A percentile compares a stretch with the other conserved stretches of the same genome.
These are phyloP conservation scores for Acanthamoeba culbertsoni DNA, from an alignment of 208 protist species.

Conservation along the genomic window DNA sequence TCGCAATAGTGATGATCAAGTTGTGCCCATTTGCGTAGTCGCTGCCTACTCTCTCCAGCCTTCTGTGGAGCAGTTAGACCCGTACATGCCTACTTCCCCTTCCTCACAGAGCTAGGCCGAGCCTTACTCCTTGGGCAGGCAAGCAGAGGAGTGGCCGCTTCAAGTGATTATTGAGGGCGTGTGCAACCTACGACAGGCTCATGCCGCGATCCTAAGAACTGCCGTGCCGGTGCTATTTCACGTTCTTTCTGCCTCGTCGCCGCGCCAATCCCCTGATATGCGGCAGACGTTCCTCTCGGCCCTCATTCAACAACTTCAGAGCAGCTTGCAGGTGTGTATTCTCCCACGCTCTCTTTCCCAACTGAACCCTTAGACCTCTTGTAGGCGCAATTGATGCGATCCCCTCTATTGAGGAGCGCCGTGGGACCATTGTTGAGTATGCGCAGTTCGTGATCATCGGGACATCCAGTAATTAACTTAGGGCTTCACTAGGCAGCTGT, in stretches of 20 bases:
- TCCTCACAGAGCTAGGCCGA: too few species aligned
- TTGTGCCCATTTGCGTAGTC: background rate
- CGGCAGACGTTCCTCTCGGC: background rate
- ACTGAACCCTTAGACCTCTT: too few species aligned
- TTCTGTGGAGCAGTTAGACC: background rate
- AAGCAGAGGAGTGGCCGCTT: background rate
- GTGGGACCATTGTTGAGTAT: background rate
- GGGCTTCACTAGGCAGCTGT: background rate
- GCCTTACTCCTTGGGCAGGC: background rate
- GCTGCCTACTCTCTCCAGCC: background rate
- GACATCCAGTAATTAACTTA: too few species aligned
- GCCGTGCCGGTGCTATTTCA: background rate
- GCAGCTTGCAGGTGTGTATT: background rate
- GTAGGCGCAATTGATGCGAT: background rate
- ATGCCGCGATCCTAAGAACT: background rate
- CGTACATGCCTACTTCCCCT: background rate
- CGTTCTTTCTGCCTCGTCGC: background rate
- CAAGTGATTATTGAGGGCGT: background rate
- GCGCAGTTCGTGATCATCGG: background rate
- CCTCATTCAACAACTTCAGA: background rate
- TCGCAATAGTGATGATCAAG: background rate
- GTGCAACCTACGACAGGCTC: background rate
- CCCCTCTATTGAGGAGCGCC: background rate
- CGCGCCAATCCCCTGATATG: background rate
- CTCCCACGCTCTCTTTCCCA: background rate